Conservation (phyloP, 352 stramenopile genomes). For the Pythium pyrilobum region DNA sequence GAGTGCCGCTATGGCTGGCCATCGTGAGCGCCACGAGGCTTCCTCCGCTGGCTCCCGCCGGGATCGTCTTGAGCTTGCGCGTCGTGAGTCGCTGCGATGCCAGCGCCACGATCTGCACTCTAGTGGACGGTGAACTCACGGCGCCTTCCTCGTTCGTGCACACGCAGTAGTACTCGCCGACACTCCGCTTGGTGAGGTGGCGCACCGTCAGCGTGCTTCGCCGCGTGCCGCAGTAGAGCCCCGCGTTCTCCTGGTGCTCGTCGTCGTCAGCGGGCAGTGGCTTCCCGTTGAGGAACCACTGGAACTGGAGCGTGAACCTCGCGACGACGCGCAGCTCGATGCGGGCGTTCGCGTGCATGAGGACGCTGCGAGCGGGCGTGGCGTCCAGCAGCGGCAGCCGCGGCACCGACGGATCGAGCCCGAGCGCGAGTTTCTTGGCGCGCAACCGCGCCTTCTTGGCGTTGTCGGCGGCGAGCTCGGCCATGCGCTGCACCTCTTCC, state of each 20-base stretch:
- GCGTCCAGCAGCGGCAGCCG: constrained; percentile 32
- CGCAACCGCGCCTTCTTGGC: constrained; percentile 33
- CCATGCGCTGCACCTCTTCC: constrained; percentile 27
- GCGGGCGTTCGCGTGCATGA: constrained; percentile 15
- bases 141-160: constrained; percentile 61
- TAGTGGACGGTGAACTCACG: constrained; percentile 25
- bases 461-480: constrained; percentile 31
- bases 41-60: constrained; percentile 1
- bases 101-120: constrained; percentile 26
- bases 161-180: constrained; percentile 52
- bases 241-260: constrained; percentile 3
- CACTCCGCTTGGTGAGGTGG: constrained; percentile 35
- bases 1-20: too few species aligned
- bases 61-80: constrained; percentile 24
- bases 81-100: constrained; percentile 14
- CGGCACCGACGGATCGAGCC: constrained; percentile 41
- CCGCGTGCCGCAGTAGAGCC: constrained; percentile 15
- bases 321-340: constrained; percentile 39
- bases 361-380: constrained; percentile 24
- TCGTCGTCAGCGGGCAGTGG: constrained; percentile 9
- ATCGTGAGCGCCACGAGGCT: neutral
- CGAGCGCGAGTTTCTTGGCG: constrained; percentile 56
- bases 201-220: constrained; percentile 33
- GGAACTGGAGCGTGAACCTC: constrained; percentile 32
- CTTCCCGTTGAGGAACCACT: constrained; percentile 50